Evolutionary conservation across 768 basidiomycete genomes (phyloP).

Genomic region (Mycena latifolia): DNA sequence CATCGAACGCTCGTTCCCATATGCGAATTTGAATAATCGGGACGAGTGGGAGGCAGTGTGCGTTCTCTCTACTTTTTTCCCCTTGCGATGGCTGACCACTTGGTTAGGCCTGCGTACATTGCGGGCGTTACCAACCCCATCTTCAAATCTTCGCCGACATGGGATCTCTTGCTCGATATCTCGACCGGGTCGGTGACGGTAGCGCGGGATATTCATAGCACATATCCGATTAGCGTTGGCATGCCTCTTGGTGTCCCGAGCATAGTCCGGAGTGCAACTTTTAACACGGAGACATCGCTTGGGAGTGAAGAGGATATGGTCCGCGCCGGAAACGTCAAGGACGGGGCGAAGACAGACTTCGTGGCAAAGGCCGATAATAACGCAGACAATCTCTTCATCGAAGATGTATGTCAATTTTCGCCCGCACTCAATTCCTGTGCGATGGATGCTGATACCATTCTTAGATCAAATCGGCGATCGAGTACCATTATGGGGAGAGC

Average conservation of each 20-base stretch:
- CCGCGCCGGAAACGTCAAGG: conserved; percentile 62
- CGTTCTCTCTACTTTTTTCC: conserved; percentile 45
- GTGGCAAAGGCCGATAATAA: conserved; percentile 69
- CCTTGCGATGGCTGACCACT: conserved; percentile 10
- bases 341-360: conserved; percentile 69
- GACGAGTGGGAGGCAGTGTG: conserved; percentile 94
- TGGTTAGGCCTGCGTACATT: conserved; percentile 85
- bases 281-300: conserved; percentile 73
- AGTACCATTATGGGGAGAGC: conserved; percentile 92
- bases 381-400: conserved; percentile 90
- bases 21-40: conserved; percentile 88
- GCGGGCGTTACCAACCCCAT: conserved; percentile 98
- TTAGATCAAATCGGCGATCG: conserved; percentile 89
- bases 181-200: conserved; percentile 89
- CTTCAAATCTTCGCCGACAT: conserved; percentile 86
- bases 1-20: conserved; percentile 93
- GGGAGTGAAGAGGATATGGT: conserved; percentile 80
- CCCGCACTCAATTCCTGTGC: neutral
- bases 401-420: conserved; percentile 76
- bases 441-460: conserved; percentile 1
- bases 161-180: conserved; percentile 96
- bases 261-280: conserved; percentile 67
- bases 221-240: conserved; percentile 60
- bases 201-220: conserved; percentile 83
- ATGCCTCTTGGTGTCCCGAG: conserved; percentile 57